Conservation (phyloP, 2,329 filamentous ascomycete genomes). For the Hypoxylon sp. region DNA sequence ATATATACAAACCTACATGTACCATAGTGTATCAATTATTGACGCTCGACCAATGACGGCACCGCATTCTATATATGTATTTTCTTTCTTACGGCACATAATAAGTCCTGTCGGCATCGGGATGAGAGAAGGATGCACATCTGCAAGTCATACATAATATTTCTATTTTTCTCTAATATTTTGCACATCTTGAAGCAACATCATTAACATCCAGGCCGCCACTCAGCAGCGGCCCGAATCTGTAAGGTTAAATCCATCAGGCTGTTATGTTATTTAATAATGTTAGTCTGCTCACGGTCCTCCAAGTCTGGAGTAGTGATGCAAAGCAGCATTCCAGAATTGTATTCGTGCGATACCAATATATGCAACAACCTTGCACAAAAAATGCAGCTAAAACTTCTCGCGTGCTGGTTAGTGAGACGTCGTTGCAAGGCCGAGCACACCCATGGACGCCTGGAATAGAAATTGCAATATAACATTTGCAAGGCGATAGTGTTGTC, state of each 20-base stretch:
- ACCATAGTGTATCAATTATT: too few species aligned
- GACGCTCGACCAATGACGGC: background rate
- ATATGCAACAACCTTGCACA: constrained; percentile 35
- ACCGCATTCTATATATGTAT: constrained; percentile 8
- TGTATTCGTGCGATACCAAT: constrained; percentile 31
- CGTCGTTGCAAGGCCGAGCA: constrained; percentile 27
- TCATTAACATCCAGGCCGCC: background rate
- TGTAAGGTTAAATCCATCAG: constrained; percentile 43
- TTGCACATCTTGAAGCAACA: background rate
- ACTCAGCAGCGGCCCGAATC: constrained; percentile 40
- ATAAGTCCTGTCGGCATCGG: constrained; percentile 35
- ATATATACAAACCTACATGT: too few species aligned
- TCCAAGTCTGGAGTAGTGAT: constrained; percentile 11
- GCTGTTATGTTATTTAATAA: constrained; percentile 24
- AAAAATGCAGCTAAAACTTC: constrained; percentile 27
- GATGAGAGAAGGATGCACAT: constrained; percentile 37
- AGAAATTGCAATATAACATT: constrained; percentile 15
- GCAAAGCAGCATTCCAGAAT: constrained; percentile 20
- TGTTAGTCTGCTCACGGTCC: constrained; percentile 19
- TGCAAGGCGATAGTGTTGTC: constrained; percentile 15
- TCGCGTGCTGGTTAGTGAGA: constrained; percentile 38
- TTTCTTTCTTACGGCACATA: constrained; percentile 14
- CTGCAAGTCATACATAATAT: constrained; percentile 39
- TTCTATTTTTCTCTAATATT: constrained; percentile 20
- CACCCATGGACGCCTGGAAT: constrained; percentile 3